These are phyloP conservation scores for Buddleja alternifolia DNA, from an alignment of 257 asterid species.

Conservation along the genomic window DNA sequence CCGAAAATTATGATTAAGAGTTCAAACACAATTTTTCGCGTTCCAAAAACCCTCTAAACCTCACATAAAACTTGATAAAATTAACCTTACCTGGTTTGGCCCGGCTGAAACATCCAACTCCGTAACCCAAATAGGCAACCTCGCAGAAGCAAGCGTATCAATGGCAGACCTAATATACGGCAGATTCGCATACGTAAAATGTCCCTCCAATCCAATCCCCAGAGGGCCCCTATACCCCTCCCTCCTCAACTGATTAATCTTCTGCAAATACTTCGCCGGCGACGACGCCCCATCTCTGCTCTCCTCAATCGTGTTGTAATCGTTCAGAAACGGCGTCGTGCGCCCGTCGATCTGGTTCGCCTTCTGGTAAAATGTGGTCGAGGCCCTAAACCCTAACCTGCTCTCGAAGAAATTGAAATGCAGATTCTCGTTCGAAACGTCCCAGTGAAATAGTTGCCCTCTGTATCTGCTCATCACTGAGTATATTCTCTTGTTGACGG, in stretches of 20 bases:
- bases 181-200: slow-evolving; percentile 34
- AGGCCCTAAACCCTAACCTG: slow-evolving; percentile 37
- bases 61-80: too few species aligned
- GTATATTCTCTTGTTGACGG: slow-evolving; percentile 30
- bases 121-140: slow-evolving; percentile 70
- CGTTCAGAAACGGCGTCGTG: slow-evolving; percentile 61
- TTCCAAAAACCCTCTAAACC: too few species aligned
- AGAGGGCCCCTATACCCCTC: slow-evolving; percentile 56
- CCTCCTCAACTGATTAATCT: slow-evolving; percentile 37
- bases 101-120: slow-evolving; percentile 58
- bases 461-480: slow-evolving; percentile 46
- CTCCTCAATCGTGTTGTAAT: slow-evolving; percentile 64
- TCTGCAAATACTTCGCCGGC: slow-evolving; percentile 49
- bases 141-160: slow-evolving; percentile 54
- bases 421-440: slow-evolving; percentile 49
- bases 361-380: slow-evolving; percentile 32
- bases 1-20: too few species aligned
- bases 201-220: slow-evolving; percentile 75
- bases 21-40: too few species aligned
- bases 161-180: slow-evolving; percentile 50
- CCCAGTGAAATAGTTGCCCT: slow-evolving; percentile 54
- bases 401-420: slow-evolving; percentile 49
- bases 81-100: slow-evolving; percentile 44
- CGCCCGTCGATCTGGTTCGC: slow-evolving; percentile 41
- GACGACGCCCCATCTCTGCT: slow-evolving; percentile 36